phyloP scores from a whole-genome alignment of 352 stramenopile species.

The Globisporangium alternatum region DNA sequence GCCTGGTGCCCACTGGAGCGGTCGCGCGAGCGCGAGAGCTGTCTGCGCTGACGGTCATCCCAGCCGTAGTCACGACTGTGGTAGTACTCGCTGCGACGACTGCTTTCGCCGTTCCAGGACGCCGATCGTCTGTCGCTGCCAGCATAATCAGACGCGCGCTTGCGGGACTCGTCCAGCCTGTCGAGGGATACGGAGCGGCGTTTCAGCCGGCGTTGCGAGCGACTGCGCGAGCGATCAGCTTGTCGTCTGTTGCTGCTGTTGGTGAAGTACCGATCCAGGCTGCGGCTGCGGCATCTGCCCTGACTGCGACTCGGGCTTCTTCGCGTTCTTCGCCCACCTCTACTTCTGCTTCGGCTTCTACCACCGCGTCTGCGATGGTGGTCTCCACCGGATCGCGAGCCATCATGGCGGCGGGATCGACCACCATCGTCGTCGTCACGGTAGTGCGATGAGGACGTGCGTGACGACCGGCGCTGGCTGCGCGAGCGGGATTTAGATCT shows the following conservation, averaged over 20 bases:
- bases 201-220: conserved; percentile 5
- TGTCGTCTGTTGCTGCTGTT: conserved; percentile 9
- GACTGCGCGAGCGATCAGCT: conserved; percentile 11
- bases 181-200: conserved; percentile 13
- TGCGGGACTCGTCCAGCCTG: neutral
- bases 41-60: conserved; percentile 8
- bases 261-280: conserved; percentile 4
- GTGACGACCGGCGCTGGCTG: conserved; percentile 1
- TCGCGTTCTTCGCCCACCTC: neutral
- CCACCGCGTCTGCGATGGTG: neutral
- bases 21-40: conserved; percentile 17
- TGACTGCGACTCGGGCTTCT: conserved; percentile 13
- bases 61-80: conserved; percentile 3
- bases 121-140: conserved; percentile 5
- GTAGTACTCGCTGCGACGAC: conserved; percentile 1
- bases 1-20: neutral
- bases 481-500: conserved; percentile 3
- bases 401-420: neutral
- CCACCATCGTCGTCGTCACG: neutral
- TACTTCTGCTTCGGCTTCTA: conserved; percentile 4
- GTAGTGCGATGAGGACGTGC: neutral
- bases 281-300: conserved; percentile 8
- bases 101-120: conserved; percentile 5
- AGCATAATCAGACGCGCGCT: neutral
- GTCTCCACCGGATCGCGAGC: conserved; percentile 1